A percentile compares a stretch with the other conserved stretches of the same genome.
Evolutionary conservation across 495 filamentous ascomycete genomes (phyloP).

Genomic region (Aspergillus asperescens): DNA sequence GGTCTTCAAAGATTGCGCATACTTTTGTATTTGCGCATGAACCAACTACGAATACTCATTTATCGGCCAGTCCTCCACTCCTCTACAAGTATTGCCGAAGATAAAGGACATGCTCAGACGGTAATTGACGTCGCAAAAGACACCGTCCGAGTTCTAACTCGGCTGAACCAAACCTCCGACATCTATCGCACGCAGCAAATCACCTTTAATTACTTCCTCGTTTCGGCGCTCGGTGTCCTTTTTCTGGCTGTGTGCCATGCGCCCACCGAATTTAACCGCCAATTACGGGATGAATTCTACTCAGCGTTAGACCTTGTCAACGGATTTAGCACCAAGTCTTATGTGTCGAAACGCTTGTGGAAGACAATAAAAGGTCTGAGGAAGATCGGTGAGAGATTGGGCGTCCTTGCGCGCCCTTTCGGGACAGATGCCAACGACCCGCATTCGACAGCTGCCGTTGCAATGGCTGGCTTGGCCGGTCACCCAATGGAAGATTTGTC

Average conservation of each 20-base stretch:
- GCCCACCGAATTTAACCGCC: constrained; percentile 65
- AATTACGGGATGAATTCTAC: constrained; percentile 80
- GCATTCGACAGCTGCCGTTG: constrained; percentile 62
- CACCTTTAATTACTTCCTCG: constrained; percentile 82
- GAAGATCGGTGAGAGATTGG: constrained; percentile 72
- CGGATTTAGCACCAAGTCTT: constrained; percentile 71
- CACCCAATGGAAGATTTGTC: constrained; percentile 60
- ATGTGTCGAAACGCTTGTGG: constrained; percentile 76
- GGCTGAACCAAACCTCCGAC: constrained; percentile 72
- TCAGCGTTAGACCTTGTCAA: constrained; percentile 78
- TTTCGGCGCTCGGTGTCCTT: constrained; percentile 72
- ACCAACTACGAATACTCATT: constrained; percentile 78
- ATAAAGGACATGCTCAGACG: constrained; percentile 60
- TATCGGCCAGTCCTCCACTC: constrained; percentile 78
- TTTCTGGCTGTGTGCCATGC: constrained; percentile 82
- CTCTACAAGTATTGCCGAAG: constrained; percentile 66
- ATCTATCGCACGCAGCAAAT: constrained; percentile 77
- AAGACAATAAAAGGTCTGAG: constrained; percentile 73
- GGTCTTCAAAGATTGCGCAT: constrained; percentile 49
- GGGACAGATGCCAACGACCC: constrained; percentile 45
- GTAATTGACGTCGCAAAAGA: constrained; percentile 76
- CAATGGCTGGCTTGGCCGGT: constrained; percentile 69
- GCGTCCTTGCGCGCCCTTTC: constrained; percentile 52
- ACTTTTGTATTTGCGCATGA: constrained; percentile 62
- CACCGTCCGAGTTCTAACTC: constrained; percentile 67